These are phyloP conservation scores for Nakataea oryzae DNA, from an alignment of 2,329 filamentous ascomycete species.

Conservation along the genomic window DNA sequence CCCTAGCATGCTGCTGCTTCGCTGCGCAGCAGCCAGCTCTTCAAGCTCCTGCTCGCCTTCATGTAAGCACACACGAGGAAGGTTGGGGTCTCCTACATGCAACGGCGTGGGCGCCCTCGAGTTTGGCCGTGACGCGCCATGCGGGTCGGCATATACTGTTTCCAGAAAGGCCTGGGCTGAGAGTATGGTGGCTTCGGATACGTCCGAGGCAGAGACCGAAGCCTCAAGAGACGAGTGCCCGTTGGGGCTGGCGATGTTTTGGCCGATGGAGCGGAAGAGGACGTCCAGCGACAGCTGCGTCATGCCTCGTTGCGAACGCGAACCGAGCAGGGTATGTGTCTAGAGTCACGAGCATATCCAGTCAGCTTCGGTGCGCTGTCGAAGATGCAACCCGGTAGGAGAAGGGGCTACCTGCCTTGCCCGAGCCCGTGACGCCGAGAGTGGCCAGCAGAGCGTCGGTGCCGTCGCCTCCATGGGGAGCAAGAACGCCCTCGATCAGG, in stretches of 20 bases:
- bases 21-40: background rate
- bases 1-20: background rate
- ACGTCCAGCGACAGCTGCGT: constrained; percentile 88
- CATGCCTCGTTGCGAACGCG: constrained; percentile 73
- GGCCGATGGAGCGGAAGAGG: constrained; percentile 71
- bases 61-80: constrained; percentile 28
- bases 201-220: constrained; percentile 66
- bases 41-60: constrained; percentile 15
- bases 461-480: constrained; percentile 61
- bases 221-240: constrained; percentile 53
- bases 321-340: constrained; percentile 94
- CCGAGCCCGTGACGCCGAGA: constrained; percentile 86
- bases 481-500: constrained; percentile 73
- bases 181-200: constrained; percentile 69
- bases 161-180: constrained; percentile 72
- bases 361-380: constrained; percentile 1
- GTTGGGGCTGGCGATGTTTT: constrained; percentile 55
- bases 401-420: constrained; percentile 57
- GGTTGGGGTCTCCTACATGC: constrained; percentile 44
- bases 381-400: background rate
- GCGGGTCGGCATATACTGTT: constrained; percentile 57
- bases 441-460: constrained; percentile 87
- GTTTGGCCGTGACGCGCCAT: constrained; percentile 43
- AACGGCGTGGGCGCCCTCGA: constrained; percentile 62
- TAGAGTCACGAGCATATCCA: constrained; percentile 23